Evolutionary conservation across 495 filamentous ascomycete species (phyloP).

Genomic region (Xylaria flabelliformis): DNA sequence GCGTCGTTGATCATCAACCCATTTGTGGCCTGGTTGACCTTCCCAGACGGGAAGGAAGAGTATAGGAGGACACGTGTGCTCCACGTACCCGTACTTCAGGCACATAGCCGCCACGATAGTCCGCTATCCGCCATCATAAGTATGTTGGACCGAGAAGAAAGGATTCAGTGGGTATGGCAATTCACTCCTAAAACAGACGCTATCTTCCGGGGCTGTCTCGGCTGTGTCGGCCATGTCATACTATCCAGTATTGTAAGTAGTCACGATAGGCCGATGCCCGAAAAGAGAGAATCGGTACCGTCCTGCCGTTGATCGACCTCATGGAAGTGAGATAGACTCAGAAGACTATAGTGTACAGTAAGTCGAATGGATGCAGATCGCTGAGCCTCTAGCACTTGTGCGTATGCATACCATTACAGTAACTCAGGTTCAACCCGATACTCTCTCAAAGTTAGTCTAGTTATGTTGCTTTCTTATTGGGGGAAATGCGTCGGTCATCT

Average conservation of each 20-base stretch:
- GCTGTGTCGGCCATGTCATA: slow-evolving; percentile 12
- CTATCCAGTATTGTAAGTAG: neutral
- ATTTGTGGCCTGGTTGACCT: slow-evolving; percentile 9
- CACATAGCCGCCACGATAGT: neutral
- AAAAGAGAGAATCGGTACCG: slow-evolving; percentile 1
- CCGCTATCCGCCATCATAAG: neutral
- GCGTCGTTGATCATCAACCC: slow-evolving; percentile 14
- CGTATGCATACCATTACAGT: neutral
- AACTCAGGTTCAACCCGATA: neutral
- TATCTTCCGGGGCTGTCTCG: slow-evolving; percentile 19
- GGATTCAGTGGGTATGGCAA: neutral
- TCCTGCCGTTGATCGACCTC: slow-evolving; percentile 1
- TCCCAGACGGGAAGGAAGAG: slow-evolving; percentile 17
- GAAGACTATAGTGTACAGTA: neutral
- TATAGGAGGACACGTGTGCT: slow-evolving; percentile 16
- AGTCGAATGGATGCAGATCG: slow-evolving; percentile 8
- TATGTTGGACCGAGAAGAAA: neutral
- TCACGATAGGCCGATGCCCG: neutral
- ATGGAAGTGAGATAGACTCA: neutral
- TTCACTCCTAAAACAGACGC: slow-evolving; percentile 1
- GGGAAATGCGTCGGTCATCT: neutral
- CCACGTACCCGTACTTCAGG: neutral
- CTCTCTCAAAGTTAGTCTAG: neutral
- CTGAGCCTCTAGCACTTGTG: neutral
- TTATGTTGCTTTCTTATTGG: neutral